These are phyloP conservation scores for Blastobotrys apis DNA, from an alignment of 1,139 yeast species.

Conservation along the genomic window DNA sequence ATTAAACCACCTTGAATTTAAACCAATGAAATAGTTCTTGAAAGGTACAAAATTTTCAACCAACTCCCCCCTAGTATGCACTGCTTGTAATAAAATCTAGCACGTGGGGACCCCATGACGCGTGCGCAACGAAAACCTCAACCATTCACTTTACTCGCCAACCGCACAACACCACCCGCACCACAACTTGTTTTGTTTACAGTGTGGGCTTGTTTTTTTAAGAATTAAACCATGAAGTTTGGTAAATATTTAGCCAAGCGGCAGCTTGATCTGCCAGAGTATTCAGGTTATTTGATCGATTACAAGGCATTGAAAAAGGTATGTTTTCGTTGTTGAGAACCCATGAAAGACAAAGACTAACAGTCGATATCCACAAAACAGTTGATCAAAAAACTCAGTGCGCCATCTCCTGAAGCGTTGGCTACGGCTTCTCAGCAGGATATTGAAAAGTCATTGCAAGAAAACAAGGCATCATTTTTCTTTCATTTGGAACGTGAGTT, in stretches of 20 bases:
- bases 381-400: constrained; percentile 42
- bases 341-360: constrained; percentile 2
- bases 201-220: too few relatives aligned
- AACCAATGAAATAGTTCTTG: too few relatives aligned
- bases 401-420: constrained; percentile 26
- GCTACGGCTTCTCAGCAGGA: constrained; percentile 28
- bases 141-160: too few relatives aligned
- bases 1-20: too few relatives aligned
- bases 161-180: too few relatives aligned
- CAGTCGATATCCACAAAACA: constrained; percentile 1
- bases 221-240: constrained; percentile 85
- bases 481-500: constrained; percentile 89
- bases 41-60: too few relatives aligned
- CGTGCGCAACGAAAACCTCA: too few relatives aligned
- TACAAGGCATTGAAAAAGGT: constrained; percentile 83
- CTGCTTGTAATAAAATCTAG: too few relatives aligned
- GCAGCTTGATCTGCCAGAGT: constrained; percentile 91
- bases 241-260: constrained; percentile 93
- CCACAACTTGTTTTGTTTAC: too few relatives aligned
- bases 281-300: constrained; percentile 88
- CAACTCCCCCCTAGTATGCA: too few relatives aligned
- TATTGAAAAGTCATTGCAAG: constrained; percentile 64
- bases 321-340: constrained; percentile 6
- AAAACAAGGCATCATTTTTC: constrained; percentile 89
- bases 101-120: too few relatives aligned